A percentile compares a stretch with the other conserved stretches of the same genome.
Conservation (phyloP, 2,329 filamentous ascomycete species). For the Fusarium algeriense region DNA sequence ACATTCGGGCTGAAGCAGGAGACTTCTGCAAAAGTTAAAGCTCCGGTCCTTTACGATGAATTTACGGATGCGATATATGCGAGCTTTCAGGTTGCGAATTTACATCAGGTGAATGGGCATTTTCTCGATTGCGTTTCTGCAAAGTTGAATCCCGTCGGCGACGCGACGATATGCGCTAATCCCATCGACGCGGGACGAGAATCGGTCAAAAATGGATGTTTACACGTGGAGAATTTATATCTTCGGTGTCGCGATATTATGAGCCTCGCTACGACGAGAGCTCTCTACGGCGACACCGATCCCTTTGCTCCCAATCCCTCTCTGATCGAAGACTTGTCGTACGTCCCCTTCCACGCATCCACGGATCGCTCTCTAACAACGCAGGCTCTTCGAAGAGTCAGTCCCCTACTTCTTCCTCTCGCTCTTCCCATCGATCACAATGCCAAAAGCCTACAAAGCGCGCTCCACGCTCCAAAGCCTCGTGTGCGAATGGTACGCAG, state of each 20-base stretch:
- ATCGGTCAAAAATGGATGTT: constrained; percentile 13
- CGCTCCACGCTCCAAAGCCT: constrained; percentile 44
- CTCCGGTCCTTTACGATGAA: constrained; percentile 38
- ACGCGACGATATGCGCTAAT: constrained; percentile 1
- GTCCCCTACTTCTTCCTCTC: constrained; percentile 48
- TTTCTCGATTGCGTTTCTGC: constrained; percentile 29
- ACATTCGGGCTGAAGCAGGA: constrained; percentile 53
- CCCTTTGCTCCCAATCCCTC: constrained; percentile 51
- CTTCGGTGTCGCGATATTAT: constrained; percentile 55
- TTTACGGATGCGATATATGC: constrained; percentile 50
- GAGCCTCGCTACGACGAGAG: constrained; percentile 53
- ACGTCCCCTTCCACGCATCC: not conserved
- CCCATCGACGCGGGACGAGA: constrained; percentile 26
- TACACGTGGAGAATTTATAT: constrained; percentile 54
- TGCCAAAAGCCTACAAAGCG: constrained; percentile 48
- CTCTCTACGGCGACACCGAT: constrained; percentile 59
- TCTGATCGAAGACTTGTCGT: constrained; percentile 41
- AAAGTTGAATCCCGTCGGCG: constrained; percentile 28
- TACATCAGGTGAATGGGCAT: constrained; percentile 48
- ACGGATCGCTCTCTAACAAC: constrained; percentile 4
- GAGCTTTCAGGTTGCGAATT: constrained; percentile 50
- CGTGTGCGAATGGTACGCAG: constrained; percentile 50
- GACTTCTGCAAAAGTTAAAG: constrained; percentile 43
- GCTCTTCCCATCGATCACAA: constrained; percentile 48
- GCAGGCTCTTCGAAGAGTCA: constrained; percentile 42